Percentiles rank a stretch among this genome's conserved stretches.
Conservation (phyloP, 805 yeast genomes). For the Ogataea allantospora region DNA sequence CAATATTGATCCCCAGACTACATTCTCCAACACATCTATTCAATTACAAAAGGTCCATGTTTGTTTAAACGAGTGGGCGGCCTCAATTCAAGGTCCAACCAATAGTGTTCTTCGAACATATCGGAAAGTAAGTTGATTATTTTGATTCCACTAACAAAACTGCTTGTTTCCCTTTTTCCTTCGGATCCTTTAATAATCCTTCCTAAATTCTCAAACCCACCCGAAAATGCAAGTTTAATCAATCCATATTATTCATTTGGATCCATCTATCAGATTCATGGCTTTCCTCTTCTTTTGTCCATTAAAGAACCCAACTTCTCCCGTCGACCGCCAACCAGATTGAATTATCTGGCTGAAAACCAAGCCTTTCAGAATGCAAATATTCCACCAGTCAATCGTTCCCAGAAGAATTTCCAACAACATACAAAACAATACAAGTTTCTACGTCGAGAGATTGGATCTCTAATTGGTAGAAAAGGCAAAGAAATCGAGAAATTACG, state of each 20-base stretch:
- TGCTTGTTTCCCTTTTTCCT: slow-evolving; percentile 3
- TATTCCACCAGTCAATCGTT: neutral
- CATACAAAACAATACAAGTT: slow-evolving; percentile 16
- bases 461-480: slow-evolving; percentile 45
- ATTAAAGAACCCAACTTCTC: no score
- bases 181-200: slow-evolving; percentile 2
- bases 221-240: neutral
- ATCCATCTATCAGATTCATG: neutral
- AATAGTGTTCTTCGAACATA: neutral
- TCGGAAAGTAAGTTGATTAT: neutral
- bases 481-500: slow-evolving; percentile 37
- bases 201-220: slow-evolving; percentile 2
- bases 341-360: slow-evolving; percentile 1
- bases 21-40: neutral
- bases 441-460: slow-evolving; percentile 37
- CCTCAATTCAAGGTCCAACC: slow-evolving; percentile 2
- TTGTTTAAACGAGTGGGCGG: slow-evolving; percentile 3
- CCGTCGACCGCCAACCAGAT: slow-evolving; percentile 2
- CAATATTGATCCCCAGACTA: neutral
- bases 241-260: slow-evolving; percentile 3
- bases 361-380: slow-evolving; percentile 1
- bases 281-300: neutral
- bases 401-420: neutral
- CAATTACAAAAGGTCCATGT: neutral
- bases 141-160: slow-evolving; percentile 1